Evolutionary conservation across 2,329 filamentous ascomycete species (phyloP).

Genomic region (Fusarium goolgardi): DNA sequence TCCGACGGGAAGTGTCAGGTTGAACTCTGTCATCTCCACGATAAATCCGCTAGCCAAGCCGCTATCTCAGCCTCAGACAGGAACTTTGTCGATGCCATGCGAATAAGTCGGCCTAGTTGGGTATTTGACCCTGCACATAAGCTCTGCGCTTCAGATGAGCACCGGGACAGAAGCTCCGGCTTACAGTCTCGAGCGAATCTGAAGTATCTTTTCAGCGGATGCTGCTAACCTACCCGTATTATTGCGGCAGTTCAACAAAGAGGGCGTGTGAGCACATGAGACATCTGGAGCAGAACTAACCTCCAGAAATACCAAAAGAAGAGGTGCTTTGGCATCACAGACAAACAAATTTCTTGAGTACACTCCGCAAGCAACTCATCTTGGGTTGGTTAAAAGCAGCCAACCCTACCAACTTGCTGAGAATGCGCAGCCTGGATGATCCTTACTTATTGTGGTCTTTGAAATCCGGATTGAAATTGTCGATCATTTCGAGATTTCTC

Average conservation of each 20-base stretch:
- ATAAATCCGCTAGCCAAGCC: slow-evolving; percentile 35
- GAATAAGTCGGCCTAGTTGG: background rate
- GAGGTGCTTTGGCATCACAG: background rate
- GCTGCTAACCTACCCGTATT: too few relatives aligned
- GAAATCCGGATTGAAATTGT: slow-evolving; percentile 17
- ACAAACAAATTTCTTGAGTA: background rate
- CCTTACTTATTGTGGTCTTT: slow-evolving; percentile 2
- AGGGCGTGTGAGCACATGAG: background rate
- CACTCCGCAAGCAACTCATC: background rate
- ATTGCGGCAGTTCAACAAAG: background rate
- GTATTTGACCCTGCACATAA: background rate
- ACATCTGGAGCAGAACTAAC: too few relatives aligned
- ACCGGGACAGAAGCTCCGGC: slow-evolving; percentile 31
- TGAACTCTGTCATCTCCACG: slow-evolving; percentile 20
- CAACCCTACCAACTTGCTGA: background rate
- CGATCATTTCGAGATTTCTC: slow-evolving; percentile 20
- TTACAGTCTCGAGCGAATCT: background rate
- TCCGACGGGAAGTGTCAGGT: background rate
- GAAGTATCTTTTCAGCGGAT: background rate
- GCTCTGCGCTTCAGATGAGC: background rate
- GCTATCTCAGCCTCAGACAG: background rate
- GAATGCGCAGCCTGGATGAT: slow-evolving; percentile 15
- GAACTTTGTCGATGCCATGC: background rate
- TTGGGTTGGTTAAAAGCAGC: background rate
- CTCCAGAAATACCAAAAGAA: background rate